Base-by-base conservation (phyloP, 2,329 filamentous ascomycete species). In the Dryadomyces sulphureus region DNA sequence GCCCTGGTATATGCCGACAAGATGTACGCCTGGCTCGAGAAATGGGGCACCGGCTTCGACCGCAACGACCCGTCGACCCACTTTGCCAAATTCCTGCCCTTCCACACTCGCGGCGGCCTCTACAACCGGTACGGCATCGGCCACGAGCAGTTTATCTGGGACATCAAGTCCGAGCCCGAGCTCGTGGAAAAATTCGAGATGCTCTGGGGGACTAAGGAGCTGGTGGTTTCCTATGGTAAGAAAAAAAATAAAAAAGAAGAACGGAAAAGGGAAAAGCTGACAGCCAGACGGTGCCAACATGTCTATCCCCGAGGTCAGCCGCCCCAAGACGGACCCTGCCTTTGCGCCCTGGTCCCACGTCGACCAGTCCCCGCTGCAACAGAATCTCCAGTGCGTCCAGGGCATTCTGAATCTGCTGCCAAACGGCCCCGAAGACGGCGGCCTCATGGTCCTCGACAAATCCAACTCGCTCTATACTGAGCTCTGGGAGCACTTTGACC, bases 81-180 rank as follows among this genome's bases (percentile, higher is more conserved):
- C 65, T 65, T 58, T 2, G 56, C 57, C 5, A 63, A 67, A 6
- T 59, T 68, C 48, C 57, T 71, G 2, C 68, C 68, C 1, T 55
- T 61, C 8, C 57, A 55, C 52, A 61, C 62, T 55, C 69, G 69
- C 50, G 62, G 62, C 40, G 65, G 65, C 27, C 25, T 45, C 20
- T 41, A 36, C 25, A 22, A 20, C 21, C 24, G 20, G 27, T 47
- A 47, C 45, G 36, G 41, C 36, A 21, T 42, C 17, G 36, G 22
- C 6, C 45, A 47, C 40, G 45, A 42, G 16, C 12, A 39, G 14
- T 47, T 42, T 22, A 24, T 47, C 22, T 47, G 45, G 45, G 45
- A 47, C 17, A 16, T 30, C 14, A 30, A 25, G 8, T 19, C 7
- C 14, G 53, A 56, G 47, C 38, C 49, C 16, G 50, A 47, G 8